Base-by-base conservation (phyloP, 2,329 filamentous ascomycete species). In the Knufia fluminis region DNA sequence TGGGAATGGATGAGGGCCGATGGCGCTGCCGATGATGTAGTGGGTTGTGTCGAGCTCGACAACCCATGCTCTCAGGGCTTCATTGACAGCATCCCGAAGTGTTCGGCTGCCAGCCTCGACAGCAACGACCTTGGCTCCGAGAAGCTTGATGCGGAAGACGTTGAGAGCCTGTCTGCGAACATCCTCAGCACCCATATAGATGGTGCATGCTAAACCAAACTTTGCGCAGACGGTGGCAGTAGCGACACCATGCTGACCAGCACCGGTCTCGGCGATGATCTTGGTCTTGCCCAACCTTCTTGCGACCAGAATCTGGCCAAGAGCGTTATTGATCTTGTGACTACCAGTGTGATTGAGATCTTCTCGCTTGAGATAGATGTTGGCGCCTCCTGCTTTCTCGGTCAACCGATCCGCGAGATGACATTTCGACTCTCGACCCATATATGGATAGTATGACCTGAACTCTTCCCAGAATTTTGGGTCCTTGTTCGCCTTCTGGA, bases 261-360 rank as follows among this genome's bases (percentile, higher is more conserved):
- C 92, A 58, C 92, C 92, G 14, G 92, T 98, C 72, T 98, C 92
- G 43, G 92, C 92, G 60, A 98, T 98, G 61, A 98, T 97, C 66
- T 89, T 85, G 4, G 83, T 96, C 78, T 98, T 98, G 45, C 92
- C 92, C 43, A 98, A 71, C 54, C 88, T 77, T 60, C 78, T 78
- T 1, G 92, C 92, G 33, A 98, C 73, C 12, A 98, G 78, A 43
- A 96, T 82, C 68, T 98, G 92, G 1, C 92, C 92, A 7, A 98
- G 74, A 0, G 92, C 92, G 62, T 98, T 98, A 75, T 98, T 98
- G 75, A 98, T 97, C 78, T 98, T 98, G 77, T 98, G 92, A 55
- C 86, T 94, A 58, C 92, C 92, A 7, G 92, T 97, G 67, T 98
- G 92, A 70, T 97, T 97, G 50, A 97, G 74, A 66, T 98, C 92